Evolutionary conservation across 345 rosid species (phyloP), one percentile per base, ranked within the genome.

Genomic region (Melaleuca quinquenervia): DNA sequence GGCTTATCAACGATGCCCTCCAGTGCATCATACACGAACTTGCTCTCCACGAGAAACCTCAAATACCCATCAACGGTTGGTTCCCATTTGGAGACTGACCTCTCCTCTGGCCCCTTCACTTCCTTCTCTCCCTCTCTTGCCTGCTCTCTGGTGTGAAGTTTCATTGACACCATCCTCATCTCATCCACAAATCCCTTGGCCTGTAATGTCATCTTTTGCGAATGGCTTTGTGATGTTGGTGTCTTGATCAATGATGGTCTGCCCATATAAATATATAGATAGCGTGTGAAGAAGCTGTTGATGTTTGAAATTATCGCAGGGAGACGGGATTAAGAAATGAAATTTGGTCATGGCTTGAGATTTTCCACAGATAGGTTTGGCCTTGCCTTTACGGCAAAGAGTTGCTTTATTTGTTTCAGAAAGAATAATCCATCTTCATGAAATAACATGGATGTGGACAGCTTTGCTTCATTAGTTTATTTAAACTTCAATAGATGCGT

Each of bases 141-240:
- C 84, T 89, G 90, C 85, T 89, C 90, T 76, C 85, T 89, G 27
- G 88, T 87, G 52, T 87, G 90, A 84, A 86, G 36, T 55, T 87
- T 89, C 87, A 89, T 87, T 5, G 90, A 85, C 76, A 83, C 86
- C 29, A 58, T 82, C 85, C 90, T 85, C 87, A 89, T 85, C 87
- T 89, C 90, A 41, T 85, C 90, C 83, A 89, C 90, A 45, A 89
- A 89, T 62, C 88, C 88, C 62, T 27, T 56, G 11, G 24, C 45
- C 78, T 32, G 78, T 18, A 2, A 8, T 64, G 45, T 41, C 78
- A 64, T 64, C 45, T 32, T 32, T 64, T 64, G 24, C 32, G 12
- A 32, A 8, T 32, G 11, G 78, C 1, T 70, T 70, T 32, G 12
- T 18, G 78, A 70, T 70, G 3, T 32, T 70, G 78, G 48, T 58